A percentile compares a stretch with the other conserved stretches of the same genome.
These are phyloP conservation scores for Harringtonia lauricola DNA, from an alignment of 2,329 filamentous ascomycete species.

Conservation along the genomic window DNA sequence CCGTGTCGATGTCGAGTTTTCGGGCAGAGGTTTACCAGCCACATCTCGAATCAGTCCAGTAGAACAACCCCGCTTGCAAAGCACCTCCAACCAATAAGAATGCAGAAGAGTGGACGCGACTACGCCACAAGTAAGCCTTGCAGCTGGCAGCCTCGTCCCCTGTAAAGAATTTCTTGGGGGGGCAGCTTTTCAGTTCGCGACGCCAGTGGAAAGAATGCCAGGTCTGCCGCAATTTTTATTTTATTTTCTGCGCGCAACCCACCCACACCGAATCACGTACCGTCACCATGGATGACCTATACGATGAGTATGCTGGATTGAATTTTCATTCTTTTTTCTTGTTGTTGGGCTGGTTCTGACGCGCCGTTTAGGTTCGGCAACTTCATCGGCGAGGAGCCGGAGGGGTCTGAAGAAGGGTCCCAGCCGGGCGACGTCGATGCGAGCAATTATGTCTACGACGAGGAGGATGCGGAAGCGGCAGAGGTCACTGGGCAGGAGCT, in stretches of 20 bases:
- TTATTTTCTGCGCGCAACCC: not conserved
- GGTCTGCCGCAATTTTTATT: too few relatives aligned
- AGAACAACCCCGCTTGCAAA: not conserved
- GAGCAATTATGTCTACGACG: constrained; percentile 71
- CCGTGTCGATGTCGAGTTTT: not conserved
- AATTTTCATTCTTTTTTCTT: not conserved
- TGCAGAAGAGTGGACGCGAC: not conserved
- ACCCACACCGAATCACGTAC: not conserved
- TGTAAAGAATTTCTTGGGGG: constrained; percentile 1
- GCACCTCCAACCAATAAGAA: not conserved
- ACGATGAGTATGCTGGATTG: constrained; percentile 82
- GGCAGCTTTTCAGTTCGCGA: not conserved
- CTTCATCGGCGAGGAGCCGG: constrained; percentile 85
- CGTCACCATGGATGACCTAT: constrained; percentile 70
- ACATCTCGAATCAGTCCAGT: not conserved
- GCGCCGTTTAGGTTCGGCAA: constrained; percentile 69
- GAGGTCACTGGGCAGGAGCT: constrained; percentile 64
- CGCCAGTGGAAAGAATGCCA: not conserved
- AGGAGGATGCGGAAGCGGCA: constrained; percentile 53
- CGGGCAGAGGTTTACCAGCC: not conserved
- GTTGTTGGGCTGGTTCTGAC: constrained; percentile 9
- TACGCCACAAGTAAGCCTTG: constrained; percentile 1
- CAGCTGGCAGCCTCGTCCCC: constrained; percentile 1
- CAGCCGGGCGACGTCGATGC: constrained; percentile 58
- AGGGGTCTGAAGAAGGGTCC: constrained; percentile 78